phyloP scores from a whole-genome alignment of 345 rosid species.

The Turritis glabra region DNA sequence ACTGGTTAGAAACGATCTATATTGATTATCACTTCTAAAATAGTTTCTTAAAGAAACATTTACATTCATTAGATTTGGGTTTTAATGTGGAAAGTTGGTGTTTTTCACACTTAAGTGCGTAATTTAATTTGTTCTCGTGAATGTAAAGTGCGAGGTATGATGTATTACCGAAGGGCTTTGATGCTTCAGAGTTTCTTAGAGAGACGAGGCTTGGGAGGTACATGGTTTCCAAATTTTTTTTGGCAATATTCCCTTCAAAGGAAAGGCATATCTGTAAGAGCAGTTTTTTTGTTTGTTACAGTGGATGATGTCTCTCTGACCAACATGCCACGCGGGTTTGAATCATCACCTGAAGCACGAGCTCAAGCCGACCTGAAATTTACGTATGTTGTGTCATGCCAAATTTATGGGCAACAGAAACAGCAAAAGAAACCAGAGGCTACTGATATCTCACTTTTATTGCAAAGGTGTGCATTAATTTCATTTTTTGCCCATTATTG shows the following conservation, averaged over 20 bases:
- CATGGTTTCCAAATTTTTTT: constrained; percentile 11
- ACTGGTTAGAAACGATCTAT: constrained; percentile 60
- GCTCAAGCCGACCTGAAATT: constrained; percentile 97
- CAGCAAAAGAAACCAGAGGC: constrained; percentile 87
- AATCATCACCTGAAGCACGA: constrained; percentile 72
- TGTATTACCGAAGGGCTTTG: constrained; percentile 98
- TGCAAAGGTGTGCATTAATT: constrained; percentile 62
- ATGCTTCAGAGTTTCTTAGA: constrained; percentile 95
- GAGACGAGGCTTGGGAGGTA: constrained; percentile 81
- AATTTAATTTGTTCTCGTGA: constrained; percentile 29
- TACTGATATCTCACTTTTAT: constrained; percentile 84
- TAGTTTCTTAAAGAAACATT: not conserved
- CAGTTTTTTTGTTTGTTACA: constrained; percentile 27
- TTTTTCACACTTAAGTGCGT: constrained; percentile 22
- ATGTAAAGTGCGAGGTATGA: constrained; percentile 96
- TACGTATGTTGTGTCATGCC: constrained; percentile 97
- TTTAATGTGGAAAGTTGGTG: constrained; percentile 22
- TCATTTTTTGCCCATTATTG: not conserved
- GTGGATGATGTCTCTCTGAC: constrained; percentile 60
- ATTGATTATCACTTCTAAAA: constrained; percentile 7
- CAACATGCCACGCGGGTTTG: constrained; percentile 68
- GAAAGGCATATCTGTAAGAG: constrained; percentile 29
- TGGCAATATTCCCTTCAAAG: not conserved
- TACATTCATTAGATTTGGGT: constrained; percentile 1
- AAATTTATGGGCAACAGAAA: constrained; percentile 97